These are phyloP conservation scores for Chytridium lagenaria DNA, from an alignment of 371 early-diverging fungal genomes.

Conservation along the genomic window DNA sequence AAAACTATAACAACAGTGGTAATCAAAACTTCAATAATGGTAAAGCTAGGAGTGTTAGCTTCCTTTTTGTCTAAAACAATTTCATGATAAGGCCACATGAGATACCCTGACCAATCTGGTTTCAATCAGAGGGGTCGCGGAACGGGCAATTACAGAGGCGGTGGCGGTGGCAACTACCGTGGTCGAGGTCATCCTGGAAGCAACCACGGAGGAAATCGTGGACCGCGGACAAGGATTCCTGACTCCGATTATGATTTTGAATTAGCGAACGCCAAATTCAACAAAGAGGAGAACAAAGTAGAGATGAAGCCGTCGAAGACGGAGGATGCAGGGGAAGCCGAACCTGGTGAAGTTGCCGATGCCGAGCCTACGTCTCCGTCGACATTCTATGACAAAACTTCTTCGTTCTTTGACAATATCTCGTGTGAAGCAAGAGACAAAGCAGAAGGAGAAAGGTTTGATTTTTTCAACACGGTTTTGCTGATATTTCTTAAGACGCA, in stretches of 20 bases:
- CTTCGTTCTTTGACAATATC: constrained; percentile 96
- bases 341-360: not conserved
- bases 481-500: constrained; percentile 51
- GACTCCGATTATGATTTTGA: constrained; percentile 94
- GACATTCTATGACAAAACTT: constrained; percentile 71
- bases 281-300: constrained; percentile 72
- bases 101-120: too few species aligned
- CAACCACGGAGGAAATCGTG: not conserved
- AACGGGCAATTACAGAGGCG: constrained; percentile 58
- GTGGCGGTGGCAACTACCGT: constrained; percentile 45
- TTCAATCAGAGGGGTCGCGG: constrained; percentile 42
- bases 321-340: not conserved
- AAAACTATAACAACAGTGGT: too few species aligned
- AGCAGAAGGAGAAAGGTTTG: constrained; percentile 51
- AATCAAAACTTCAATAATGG: not conserved
- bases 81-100: too few species aligned
- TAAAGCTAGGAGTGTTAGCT: not conserved
- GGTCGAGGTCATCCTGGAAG: constrained; percentile 2
- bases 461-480: constrained; percentile 18
- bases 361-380: constrained; percentile 49
- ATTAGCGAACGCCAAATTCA: constrained; percentile 89
- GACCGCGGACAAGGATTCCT: constrained; percentile 68
- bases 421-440: constrained; percentile 95
- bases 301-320: constrained; percentile 18
- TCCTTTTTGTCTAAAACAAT: too few species aligned